Evolutionary conservation across 1,284 basidiomycete genomes (phyloP).

Genomic region (Moesziomyces antarcticus): DNA sequence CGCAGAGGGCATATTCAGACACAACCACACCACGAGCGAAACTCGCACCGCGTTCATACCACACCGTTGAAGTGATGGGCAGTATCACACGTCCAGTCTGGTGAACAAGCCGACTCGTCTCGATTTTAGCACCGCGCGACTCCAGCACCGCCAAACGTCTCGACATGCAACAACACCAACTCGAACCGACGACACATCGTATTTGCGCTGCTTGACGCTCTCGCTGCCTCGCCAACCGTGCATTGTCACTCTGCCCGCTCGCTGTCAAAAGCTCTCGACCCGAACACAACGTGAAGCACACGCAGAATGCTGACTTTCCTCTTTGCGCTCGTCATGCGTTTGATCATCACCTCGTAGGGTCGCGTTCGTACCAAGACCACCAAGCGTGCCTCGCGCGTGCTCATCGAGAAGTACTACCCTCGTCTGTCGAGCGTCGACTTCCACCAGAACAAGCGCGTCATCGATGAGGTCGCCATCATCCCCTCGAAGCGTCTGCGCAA

Average conservation of each 20-base stretch:
- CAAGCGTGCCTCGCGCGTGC: conserved; percentile 97
- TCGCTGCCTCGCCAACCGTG: background rate
- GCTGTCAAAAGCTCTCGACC: background rate
- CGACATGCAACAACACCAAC: no score
- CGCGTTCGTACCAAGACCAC: conserved; percentile 99
- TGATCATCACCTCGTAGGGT: conserved; percentile 75
- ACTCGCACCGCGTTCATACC: no score
- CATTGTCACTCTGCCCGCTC: background rate
- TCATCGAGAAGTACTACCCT: conserved; percentile 98
- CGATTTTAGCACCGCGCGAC: no score
- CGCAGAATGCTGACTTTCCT: conserved; percentile 10
- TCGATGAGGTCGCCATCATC: conserved; percentile 91
- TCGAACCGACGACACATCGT: background rate
- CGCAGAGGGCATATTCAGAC: no score
- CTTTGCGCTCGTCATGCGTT: background rate
- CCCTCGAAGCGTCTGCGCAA: conserved; percentile 99
- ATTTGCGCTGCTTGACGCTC: background rate
- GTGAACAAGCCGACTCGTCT: no score
- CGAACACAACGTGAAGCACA: no score
- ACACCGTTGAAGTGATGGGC: no score
- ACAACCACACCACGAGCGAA: no score
- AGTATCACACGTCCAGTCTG: background rate
- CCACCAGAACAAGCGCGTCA: conserved; percentile 97
- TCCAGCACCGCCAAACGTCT: no score
- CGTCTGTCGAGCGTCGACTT: conserved; percentile 57